These are phyloP conservation scores for Sodiomyces alkalinus DNA, from an alignment of 2,329 filamentous ascomycete genomes.

Conservation along the genomic window DNA sequence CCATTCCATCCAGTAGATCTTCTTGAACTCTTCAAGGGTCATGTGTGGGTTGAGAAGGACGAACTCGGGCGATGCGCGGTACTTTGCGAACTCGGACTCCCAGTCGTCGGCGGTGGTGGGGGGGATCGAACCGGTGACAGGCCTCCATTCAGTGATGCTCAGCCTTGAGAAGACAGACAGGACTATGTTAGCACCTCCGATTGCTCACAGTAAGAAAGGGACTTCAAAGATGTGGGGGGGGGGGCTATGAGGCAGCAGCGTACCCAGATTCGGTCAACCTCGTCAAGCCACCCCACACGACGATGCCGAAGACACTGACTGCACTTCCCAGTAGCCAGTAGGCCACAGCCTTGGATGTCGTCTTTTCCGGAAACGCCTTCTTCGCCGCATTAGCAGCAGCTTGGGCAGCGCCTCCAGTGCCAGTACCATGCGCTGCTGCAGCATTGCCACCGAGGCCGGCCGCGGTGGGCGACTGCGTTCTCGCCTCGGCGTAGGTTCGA, in stretches of 20 bases:
- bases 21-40: conserved; percentile 86
- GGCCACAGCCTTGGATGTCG: conserved; percentile 61
- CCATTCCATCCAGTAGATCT: conserved; percentile 99
- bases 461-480: conserved; percentile 14
- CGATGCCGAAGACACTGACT: conserved; percentile 88
- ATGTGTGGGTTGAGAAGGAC: conserved; percentile 84
- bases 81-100: conserved; percentile 87
- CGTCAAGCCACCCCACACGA: conserved; percentile 87
- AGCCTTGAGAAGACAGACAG: too few species aligned
- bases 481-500: conserved; percentile 21
- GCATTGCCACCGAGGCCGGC: conserved; percentile 11
- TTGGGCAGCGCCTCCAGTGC: conserved; percentile 2
- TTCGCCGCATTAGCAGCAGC: conserved; percentile 11
- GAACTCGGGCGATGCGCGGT: conserved; percentile 86
- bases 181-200: conserved; percentile 2
- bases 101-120: conserved; percentile 68
- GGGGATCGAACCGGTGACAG: conserved; percentile 82
- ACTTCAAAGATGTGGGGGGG: too few species aligned
- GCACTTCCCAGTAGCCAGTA: conserved; percentile 91
- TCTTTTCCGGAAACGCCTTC: conserved; percentile 40
- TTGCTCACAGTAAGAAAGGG: background rate
- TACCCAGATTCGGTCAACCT: conserved; percentile 93
- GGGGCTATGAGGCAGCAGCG: conserved; percentile 9
- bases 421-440: conserved; percentile 2
- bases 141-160: conserved; percentile 97